phyloP scores from a whole-genome alignment of 768 basidiomycete species.

The Suillus lakei region DNA sequence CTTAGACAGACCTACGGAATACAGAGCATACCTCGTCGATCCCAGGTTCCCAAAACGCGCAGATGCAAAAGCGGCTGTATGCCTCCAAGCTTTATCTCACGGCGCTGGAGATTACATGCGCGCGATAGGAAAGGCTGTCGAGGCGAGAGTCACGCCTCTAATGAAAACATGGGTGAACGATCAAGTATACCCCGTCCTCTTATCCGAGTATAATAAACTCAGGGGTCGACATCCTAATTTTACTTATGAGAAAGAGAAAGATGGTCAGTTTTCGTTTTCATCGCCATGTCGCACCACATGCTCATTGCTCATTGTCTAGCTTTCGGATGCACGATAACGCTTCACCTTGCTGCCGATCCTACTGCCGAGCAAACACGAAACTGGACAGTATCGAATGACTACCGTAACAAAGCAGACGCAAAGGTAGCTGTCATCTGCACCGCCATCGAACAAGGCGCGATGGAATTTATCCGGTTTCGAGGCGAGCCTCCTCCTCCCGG shows the following conservation, averaged over 20 bases:
- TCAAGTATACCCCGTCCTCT: slow-evolving; percentile 50
- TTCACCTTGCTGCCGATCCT: slow-evolving; percentile 43
- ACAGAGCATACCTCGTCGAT: slow-evolving; percentile 65
- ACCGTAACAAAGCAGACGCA: slow-evolving; percentile 64
- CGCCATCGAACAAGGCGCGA: slow-evolving; percentile 58
- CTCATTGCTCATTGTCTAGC: slow-evolving; percentile 42
- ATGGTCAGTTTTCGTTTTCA: slow-evolving; percentile 45
- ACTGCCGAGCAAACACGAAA: slow-evolving; percentile 40
- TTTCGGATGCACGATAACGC: slow-evolving; percentile 54
- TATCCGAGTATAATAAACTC: slow-evolving; percentile 50
- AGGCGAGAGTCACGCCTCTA: slow-evolving; percentile 49
- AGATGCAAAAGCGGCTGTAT: slow-evolving; percentile 75
- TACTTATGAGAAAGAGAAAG: slow-evolving; percentile 48
- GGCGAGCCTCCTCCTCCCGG: slow-evolving; percentile 47
- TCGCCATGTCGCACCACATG: not conserved
- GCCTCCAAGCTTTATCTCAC: slow-evolving; percentile 66
- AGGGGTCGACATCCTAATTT: slow-evolving; percentile 43
- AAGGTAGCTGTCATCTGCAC: slow-evolving; percentile 57
- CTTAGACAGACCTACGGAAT: slow-evolving; percentile 55
- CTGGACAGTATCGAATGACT: slow-evolving; percentile 54
- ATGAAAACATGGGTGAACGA: slow-evolving; percentile 50
- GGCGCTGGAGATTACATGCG: slow-evolving; percentile 64
- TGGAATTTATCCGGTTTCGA: slow-evolving; percentile 64
- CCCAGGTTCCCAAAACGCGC: slow-evolving; percentile 59
- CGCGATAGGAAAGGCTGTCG: slow-evolving; percentile 43